Conservation (phyloP, 176 grass and related monocot species). For the Eremochloa ophiuroides region DNA sequence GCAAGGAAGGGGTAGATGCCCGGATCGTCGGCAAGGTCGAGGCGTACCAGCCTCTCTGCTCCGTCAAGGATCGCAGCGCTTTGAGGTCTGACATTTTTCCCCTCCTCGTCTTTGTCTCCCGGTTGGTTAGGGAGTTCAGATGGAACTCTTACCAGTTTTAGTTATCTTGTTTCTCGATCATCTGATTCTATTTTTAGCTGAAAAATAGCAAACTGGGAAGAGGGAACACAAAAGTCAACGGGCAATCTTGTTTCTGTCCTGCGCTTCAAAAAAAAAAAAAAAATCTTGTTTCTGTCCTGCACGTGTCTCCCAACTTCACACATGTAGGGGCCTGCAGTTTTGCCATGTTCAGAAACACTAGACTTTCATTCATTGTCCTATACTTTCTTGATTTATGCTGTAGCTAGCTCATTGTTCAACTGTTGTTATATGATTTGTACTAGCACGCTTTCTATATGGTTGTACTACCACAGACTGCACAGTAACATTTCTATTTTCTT, state of each 20-base stretch:
- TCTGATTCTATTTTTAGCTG: background rate
- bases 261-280: too few relatives aligned
- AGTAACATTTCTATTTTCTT: background rate
- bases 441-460: too few relatives aligned
- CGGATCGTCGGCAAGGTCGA: slow-evolving; percentile 73
- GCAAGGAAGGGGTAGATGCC: slow-evolving; percentile 49
- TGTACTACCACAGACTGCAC: background rate
- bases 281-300: background rate
- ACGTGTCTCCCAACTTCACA: background rate
- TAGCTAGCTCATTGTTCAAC: background rate
- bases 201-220: background rate
- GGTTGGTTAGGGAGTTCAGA: background rate
- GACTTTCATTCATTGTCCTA: background rate
- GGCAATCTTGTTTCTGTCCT: background rate
- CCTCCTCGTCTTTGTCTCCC: background rate
- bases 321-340: background rate
- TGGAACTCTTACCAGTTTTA: background rate
- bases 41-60: slow-evolving; percentile 73
- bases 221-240: background rate
- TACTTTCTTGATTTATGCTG: background rate
- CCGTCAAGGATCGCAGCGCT: slow-evolving; percentile 73
- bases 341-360: background rate
- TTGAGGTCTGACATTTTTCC: slow-evolving; percentile 38
- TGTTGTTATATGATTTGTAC: too few relatives aligned
- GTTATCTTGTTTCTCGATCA: background rate